Conservation (phyloP, 2,329 filamentous ascomycete genomes). For the Fusarium ambrosium region DNA sequence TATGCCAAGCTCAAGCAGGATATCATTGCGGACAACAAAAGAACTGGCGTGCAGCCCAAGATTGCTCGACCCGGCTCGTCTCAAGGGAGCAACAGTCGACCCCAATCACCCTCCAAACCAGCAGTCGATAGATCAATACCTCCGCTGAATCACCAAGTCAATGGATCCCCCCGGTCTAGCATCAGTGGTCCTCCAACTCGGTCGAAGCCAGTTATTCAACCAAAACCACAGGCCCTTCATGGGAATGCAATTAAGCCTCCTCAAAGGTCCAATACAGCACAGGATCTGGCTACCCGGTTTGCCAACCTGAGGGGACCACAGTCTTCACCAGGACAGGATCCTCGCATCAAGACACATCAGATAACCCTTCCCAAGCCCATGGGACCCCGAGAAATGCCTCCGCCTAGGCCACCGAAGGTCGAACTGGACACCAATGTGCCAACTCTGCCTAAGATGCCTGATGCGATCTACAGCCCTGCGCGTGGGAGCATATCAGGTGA, state of each 20-base stretch:
- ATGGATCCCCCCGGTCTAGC: constrained; percentile 36
- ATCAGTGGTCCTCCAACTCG: constrained; percentile 44
- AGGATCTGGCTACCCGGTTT: constrained; percentile 70
- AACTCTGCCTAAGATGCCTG: constrained; percentile 77
- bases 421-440: constrained; percentile 66
- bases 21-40: constrained; percentile 74
- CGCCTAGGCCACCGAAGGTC: constrained; percentile 59
- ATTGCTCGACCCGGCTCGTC: constrained; percentile 27
- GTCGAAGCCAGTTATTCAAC: constrained; percentile 66
- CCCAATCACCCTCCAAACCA: constrained; percentile 36
- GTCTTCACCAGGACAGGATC: constrained; percentile 62
- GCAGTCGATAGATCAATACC: constrained; percentile 23
- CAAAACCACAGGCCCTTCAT: constrained; percentile 77
- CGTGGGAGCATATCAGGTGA: constrained; percentile 77
- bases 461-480: constrained; percentile 83
- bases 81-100: constrained; percentile 24
- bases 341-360: constrained; percentile 65
- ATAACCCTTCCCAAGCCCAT: constrained; percentile 55
- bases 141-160: constrained; percentile 26
- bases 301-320: constrained; percentile 65
- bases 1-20: constrained; percentile 71
- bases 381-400: constrained; percentile 69
- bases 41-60: constrained; percentile 69
- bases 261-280: constrained; percentile 49
- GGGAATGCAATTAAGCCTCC: constrained; percentile 64